phyloP scores from a whole-genome alignment of 106 monocot species.

The Agapanthus africanus region DNA sequence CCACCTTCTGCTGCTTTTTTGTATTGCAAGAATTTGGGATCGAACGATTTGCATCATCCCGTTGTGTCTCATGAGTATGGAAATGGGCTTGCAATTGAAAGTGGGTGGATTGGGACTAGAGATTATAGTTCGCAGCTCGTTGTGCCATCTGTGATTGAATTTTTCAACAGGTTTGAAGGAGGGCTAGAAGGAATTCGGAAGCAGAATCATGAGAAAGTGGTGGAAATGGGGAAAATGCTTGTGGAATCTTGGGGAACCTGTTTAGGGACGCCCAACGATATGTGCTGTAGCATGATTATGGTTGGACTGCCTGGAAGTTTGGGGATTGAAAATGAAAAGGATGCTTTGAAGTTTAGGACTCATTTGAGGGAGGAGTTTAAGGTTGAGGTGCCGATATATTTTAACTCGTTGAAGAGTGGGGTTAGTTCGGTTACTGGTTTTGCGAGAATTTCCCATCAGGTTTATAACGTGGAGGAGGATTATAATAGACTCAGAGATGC shows the following conservation, averaged over 20 bases:
- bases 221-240: slow-evolving; percentile 57
- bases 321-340: slow-evolving; percentile 16
- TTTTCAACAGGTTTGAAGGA: slow-evolving; percentile 43
- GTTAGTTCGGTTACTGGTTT: slow-evolving; percentile 31
- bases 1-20: slow-evolving; percentile 54
- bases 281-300: slow-evolving; percentile 57
- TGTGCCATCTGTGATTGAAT: slow-evolving; percentile 33
- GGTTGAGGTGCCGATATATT: slow-evolving; percentile 47
- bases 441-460: slow-evolving; percentile 65
- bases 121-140: slow-evolving; percentile 62
- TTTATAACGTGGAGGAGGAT: slow-evolving; percentile 57
- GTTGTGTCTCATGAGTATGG: slow-evolving; percentile 56
- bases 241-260: slow-evolving; percentile 43
- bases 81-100: slow-evolving; percentile 45
- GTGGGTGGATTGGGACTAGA: slow-evolving; percentile 47
- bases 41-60: slow-evolving; percentile 37
- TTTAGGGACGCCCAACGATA: slow-evolving; percentile 44
- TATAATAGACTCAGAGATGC: slow-evolving; percentile 49
- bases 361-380: slow-evolving; percentile 35
- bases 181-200: slow-evolving; percentile 49
- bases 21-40: slow-evolving; percentile 17
- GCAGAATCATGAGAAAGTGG: slow-evolving; percentile 46
- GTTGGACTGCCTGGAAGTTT: slow-evolving; percentile 45
- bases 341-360: slow-evolving; percentile 34
- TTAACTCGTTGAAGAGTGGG: slow-evolving; percentile 25